These are phyloP conservation scores for Claviceps quebecensis DNA, from an alignment of 2,329 filamentous ascomycete genomes.

Conservation along the genomic window DNA sequence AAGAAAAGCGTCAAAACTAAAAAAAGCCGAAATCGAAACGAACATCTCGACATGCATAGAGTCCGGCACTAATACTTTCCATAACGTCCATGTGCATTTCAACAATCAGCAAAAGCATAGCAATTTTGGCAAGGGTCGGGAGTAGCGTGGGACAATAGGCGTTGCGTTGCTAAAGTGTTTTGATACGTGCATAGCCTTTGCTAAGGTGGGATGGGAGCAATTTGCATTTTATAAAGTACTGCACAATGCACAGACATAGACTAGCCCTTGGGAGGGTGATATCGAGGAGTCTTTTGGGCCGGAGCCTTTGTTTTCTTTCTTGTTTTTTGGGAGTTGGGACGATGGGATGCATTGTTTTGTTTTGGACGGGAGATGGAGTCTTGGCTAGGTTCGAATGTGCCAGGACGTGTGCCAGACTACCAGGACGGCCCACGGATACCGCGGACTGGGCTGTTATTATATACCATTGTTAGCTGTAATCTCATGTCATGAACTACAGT, in stretches of 20 bases:
- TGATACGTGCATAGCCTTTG: constrained; percentile 5
- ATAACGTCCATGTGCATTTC: constrained; percentile 4
- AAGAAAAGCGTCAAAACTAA: not conserved
- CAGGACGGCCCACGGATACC: constrained; percentile 1
- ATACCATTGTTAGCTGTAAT: constrained; percentile 9
- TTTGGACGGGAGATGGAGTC: not conserved
- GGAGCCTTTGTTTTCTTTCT: not conserved
- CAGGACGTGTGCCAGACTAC: not conserved
- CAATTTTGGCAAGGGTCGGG: constrained; percentile 13
- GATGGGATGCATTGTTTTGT: not conserved
- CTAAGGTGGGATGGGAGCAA: constrained; percentile 6
- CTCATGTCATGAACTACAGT: constrained; percentile 5
- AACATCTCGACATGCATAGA: not conserved
- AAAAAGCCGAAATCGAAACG: not conserved
- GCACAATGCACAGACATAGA: constrained; percentile 6
- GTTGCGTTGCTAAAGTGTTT: constrained; percentile 23
- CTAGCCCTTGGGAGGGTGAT: not conserved
- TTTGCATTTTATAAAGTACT: constrained; percentile 15
- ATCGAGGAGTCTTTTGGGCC: not conserved
- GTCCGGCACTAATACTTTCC: not conserved
- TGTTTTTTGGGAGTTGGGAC: not conserved
- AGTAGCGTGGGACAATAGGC: constrained; percentile 21
- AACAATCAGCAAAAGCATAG: constrained; percentile 11
- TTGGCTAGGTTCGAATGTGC: no score
- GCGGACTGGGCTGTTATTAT: constrained; percentile 1